Base-by-base conservation (phyloP, 1,139 yeast species). In the Pichia sp. region DNA sequence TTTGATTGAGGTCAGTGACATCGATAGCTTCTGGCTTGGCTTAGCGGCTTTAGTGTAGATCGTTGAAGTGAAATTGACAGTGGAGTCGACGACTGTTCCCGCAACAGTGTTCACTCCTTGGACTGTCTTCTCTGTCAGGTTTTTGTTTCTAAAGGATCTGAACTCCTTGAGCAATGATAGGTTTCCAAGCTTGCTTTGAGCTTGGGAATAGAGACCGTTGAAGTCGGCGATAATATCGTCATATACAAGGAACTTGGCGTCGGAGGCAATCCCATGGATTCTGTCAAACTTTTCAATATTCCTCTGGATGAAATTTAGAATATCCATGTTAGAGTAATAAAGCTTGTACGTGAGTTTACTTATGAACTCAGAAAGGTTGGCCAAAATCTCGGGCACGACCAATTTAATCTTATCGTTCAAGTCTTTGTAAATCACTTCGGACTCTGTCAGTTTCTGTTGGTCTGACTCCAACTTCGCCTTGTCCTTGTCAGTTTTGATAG, bases 311-410 rank as follows among this genome's bases (percentile, higher is more conserved):
- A 68, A 65, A 19, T 67, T 62, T 53, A 67, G 70, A 2, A 75
- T 69, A 30, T 62, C 67, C 10, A 55, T 13, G 36, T 68, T 64
- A 71, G 61, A 73, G 67, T 63, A 72, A 67, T 56, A 77, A 34
- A 50, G 69, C 57, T 61, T 68, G 54, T 74, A 69, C 5, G 78
- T 68, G 13, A 80, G 57, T 48, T 70, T 69, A 48, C 75, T 79
- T 8, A 79, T 64, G 58, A 80, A 80, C 59, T 81, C 85, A 43
- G 80, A 81, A 52, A 79, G 62, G 19, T 75, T 72, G 5, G 72
- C 67, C 54, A 78, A 64, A 1, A 75, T 70, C 57, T 78, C 80
- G 0, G 85, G 85, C 26, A 80, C 67, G 1, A 76, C 62, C 4
- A 74, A 52, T 53, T 71, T 72, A 15, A 75, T 65, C 57, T 76